Conservation (phyloP, 805 yeast species). For the Kluyveromyces starmeri region DNA sequence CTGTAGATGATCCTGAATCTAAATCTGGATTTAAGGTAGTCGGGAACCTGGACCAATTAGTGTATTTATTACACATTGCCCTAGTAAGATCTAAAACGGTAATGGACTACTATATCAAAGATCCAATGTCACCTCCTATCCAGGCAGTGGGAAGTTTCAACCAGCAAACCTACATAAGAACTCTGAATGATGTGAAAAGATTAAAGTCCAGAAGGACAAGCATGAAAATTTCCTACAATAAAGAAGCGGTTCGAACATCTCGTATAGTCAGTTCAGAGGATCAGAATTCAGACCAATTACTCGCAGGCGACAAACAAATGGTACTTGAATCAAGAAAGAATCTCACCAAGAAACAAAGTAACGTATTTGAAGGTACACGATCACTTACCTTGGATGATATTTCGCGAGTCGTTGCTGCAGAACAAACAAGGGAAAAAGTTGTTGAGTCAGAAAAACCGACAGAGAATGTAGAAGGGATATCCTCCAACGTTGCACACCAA, state of each 20-base stretch:
- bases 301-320: slow-evolving; percentile 25
- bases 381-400: slow-evolving; percentile 91
- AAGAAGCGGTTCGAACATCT: slow-evolving; percentile 58
- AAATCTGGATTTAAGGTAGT: slow-evolving; percentile 51
- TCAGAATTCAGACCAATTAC: slow-evolving; percentile 16
- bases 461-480: slow-evolving; percentile 75
- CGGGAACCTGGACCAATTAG: slow-evolving; percentile 62
- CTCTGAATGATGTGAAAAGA: slow-evolving; percentile 68
- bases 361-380: slow-evolving; percentile 64
- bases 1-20: slow-evolving; percentile 40
- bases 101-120: slow-evolving; percentile 32
- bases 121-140: slow-evolving; percentile 7
- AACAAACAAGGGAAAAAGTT: slow-evolving; percentile 78
- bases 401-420: slow-evolving; percentile 94
- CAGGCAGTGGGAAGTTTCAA: slow-evolving; percentile 16
- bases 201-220: slow-evolving; percentile 64
- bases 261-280: slow-evolving; percentile 48
- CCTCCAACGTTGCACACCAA: slow-evolving; percentile 16
- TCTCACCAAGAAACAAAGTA: slow-evolving; percentile 46
- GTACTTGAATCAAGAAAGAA: slow-evolving; percentile 26
- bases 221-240: slow-evolving; percentile 39
- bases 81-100: slow-evolving; percentile 61
- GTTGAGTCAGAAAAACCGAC: too few relatives aligned
- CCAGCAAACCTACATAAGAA: slow-evolving; percentile 53
- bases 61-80: slow-evolving; percentile 75